phyloP scores from a whole-genome alignment of 371 early-diverging fungal species.

The Caulochytrium protostelioides region DNA sequence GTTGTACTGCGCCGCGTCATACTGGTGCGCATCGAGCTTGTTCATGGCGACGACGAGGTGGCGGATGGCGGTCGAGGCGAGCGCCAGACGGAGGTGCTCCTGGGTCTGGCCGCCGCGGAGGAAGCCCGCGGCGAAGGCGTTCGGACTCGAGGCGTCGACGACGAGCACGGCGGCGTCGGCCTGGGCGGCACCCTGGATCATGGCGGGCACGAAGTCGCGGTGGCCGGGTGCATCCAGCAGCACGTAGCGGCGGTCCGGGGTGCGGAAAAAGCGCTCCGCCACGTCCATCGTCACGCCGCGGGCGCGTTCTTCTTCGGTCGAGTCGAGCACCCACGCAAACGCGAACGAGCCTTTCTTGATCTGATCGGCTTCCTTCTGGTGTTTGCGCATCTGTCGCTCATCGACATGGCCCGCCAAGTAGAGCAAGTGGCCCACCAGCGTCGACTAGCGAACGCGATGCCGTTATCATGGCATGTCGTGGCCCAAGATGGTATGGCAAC shows the following conservation, averaged over 20 bases:
- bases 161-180: slow-evolving; percentile 93
- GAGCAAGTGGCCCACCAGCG: slow-evolving; percentile 91
- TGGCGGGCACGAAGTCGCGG: slow-evolving; percentile 95
- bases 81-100: slow-evolving; percentile 70
- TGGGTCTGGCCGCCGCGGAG: slow-evolving; percentile 89
- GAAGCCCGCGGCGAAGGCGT: slow-evolving; percentile 96
- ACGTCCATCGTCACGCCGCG: slow-evolving; percentile 95
- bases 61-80: too few species aligned
- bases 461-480: too few species aligned
- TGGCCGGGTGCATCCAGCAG: slow-evolving; percentile 97
- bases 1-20: background rate
- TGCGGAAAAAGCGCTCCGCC: slow-evolving; percentile 74
- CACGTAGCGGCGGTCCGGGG: slow-evolving; percentile 52
- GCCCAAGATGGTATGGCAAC: too few species aligned
- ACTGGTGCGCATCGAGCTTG: slow-evolving; percentile 48
- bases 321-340: slow-evolving; percentile 90
- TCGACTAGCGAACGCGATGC: slow-evolving; percentile 54
- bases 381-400: slow-evolving; percentile 70
- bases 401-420: slow-evolving; percentile 71
- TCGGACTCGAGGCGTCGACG: slow-evolving; percentile 66
- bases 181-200: slow-evolving; percentile 96
- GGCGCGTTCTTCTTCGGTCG: slow-evolving; percentile 69
- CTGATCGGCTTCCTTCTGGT: slow-evolving; percentile 78
- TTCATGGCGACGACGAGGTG: slow-evolving; percentile 84
- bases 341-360: slow-evolving; percentile 81